Base-by-base conservation (phyloP, 75 land plant genomes). In the Pinus albicaulis region DNA sequence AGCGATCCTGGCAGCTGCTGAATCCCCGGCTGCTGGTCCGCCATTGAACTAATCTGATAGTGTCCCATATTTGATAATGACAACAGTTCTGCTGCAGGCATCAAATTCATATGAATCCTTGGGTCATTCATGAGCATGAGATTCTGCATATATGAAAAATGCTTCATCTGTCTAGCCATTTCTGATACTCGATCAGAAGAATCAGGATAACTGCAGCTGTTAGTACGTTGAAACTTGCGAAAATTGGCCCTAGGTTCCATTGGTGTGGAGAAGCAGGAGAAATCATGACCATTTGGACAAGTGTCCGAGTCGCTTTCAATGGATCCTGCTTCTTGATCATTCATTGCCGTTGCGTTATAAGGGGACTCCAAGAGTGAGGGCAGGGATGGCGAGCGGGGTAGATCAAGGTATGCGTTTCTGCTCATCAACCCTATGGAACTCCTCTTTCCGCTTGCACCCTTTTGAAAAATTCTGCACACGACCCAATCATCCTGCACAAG, bases 401-500 rank as follows among this genome's bases (percentile, higher is more conserved):
- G 7, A 41, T 68, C 71, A 38, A 68, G 22, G 41, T 68, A 68
- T 41, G 48, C 4, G 13, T 38, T 41, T 68, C 48, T 41, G 22
- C 11, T n/a, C 14, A 68, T 41, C 53, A 68, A 1, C 10, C 71
- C 71, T 6, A n/a, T 4, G 38, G 71, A 20, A n/a, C 71, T 68
- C 24, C 38, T 68, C 74, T 10, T 48, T 2, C 84, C 81, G 71
- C 78, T 82, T 22, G 85, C 74, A 76, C 78, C 83, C 85, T 88
- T 88, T 76, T 87, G 89, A 79, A 88, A 88, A 64, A 88, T 75
- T 56, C 90, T 78, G 82, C 90, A 88, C 25, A 88, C 90, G 20
- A 88, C 90, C 90, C 90, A 88, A 59, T 88, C 90, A 56, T 86
- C 88, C 79, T 84, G 82, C 77, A 55, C 55, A 11, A 48, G 48